Evolutionary conservation across 1,139 yeast species (phyloP).

Genomic region (Hanseniaspora uvarum): DNA sequence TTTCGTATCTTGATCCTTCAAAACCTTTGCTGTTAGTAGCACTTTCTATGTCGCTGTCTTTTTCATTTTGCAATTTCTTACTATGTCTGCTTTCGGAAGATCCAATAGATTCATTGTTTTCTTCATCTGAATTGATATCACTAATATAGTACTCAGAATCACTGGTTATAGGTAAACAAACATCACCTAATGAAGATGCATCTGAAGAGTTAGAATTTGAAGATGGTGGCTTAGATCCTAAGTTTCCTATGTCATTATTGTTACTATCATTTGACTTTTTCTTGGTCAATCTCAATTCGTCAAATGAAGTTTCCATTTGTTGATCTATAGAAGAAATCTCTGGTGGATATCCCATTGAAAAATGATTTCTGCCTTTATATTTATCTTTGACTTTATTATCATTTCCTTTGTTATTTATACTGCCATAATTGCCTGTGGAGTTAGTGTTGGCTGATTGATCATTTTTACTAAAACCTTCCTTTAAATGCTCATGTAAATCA

Average conservation of each 20-base stretch:
- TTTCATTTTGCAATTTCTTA: not conserved
- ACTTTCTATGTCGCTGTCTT: slow-evolving; percentile 20
- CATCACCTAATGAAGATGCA: slow-evolving; percentile 73
- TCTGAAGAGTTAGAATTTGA: slow-evolving; percentile 50
- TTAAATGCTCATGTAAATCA: slow-evolving; percentile 16
- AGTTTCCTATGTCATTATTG: slow-evolving; percentile 25
- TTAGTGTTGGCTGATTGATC: slow-evolving; percentile 8
- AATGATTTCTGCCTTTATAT: slow-evolving; percentile 16
- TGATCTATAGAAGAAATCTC: slow-evolving; percentile 18
- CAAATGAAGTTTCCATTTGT: slow-evolving; percentile 18
- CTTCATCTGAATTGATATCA: slow-evolving; percentile 11
- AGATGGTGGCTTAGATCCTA: slow-evolving; percentile 57
- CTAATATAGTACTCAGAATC: slow-evolving; percentile 38
- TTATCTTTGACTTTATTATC: slow-evolving; percentile 21
- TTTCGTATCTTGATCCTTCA: slow-evolving; percentile 4
- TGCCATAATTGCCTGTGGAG: slow-evolving; percentile 29
- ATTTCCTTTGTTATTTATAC: slow-evolving; percentile 29
- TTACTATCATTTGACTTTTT: slow-evolving; percentile 28
- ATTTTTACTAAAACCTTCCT: slow-evolving; percentile 1
- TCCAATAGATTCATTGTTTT: not conserved
- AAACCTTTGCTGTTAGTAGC: slow-evolving; percentile 4
- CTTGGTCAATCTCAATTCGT: slow-evolving; percentile 21
- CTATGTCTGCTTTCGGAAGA: not conserved
- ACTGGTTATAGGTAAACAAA: slow-evolving; percentile 54
- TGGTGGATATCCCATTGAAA: slow-evolving; percentile 16